Evolutionary conservation across 768 basidiomycete genomes (phyloP).

Genomic region (Psilocybe cyanescens): DNA sequence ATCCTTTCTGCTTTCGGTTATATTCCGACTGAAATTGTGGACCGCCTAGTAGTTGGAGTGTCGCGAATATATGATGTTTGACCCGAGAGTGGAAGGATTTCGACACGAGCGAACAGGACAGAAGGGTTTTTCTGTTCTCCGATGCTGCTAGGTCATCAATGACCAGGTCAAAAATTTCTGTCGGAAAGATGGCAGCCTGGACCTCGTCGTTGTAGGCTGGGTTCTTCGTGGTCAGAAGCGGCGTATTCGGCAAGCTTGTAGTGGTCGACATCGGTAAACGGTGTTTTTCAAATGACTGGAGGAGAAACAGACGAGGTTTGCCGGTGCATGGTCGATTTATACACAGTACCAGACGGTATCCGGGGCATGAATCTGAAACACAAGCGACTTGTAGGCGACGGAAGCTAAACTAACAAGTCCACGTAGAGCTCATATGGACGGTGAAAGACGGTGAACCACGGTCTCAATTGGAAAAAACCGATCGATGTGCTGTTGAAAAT

Average conservation of each 20-base stretch:
- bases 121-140: not conserved
- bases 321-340: not conserved
- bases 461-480: no score
- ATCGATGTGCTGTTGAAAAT: no score
- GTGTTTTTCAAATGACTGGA: not conserved
- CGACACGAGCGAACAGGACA: not conserved
- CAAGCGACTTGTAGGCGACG: not conserved
- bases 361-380: not conserved
- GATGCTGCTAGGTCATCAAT: not conserved
- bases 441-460: not conserved
- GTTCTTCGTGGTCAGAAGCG: not conserved
- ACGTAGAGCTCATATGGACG: not conserved
- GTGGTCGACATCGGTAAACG: not conserved
- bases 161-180: slow-evolving; percentile 3
- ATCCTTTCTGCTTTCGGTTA: not conserved
- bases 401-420: not conserved
- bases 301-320: not conserved
- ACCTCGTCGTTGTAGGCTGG: not conserved
- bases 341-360: not conserved
- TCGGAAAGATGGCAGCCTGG: not conserved
- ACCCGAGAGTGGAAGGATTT: slow-evolving; percentile 3
- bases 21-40: not conserved
- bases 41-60: not conserved
- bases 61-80: not conserved
- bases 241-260: not conserved